Base-by-base conservation (phyloP, 176 grass and related monocot species). In the barley (Hordeum vulgare) region DNA sequence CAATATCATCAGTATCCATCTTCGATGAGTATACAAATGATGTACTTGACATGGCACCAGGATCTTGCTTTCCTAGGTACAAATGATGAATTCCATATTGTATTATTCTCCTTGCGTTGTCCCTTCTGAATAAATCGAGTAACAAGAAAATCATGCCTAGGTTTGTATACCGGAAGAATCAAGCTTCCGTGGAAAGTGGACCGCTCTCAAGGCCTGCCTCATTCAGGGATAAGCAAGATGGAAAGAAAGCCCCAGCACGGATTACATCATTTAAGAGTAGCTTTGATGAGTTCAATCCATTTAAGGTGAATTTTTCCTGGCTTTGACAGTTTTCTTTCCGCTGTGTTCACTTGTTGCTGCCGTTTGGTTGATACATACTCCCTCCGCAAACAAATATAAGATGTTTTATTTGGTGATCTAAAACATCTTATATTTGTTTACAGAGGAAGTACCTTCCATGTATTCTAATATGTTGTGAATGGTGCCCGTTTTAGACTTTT, bases 1-100 rank as follows among this genome's bases (percentile, higher is more conserved):
- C 90, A n/a, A 24, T 94, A 54, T 90, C 93, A 76, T 96, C 93
- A 61, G 79, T 96, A 66, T 90, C 96, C 59, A 87, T 99, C 45
- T 96, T 92, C 61, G 96, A 99, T 78, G 96, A 94, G 80, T 99
- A 99, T 75, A 96, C 90, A 81, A 99, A 99, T 80, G 96, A 96
- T 64, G 87, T 94, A 68, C 93, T 99, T 83, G 96, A 90, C 85
- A 94, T 99, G 96, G 89, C 91, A 64, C 83, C 92, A 76, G 96
- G 96, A 74, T 96, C 96, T 84, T 99, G 96, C 75, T 99, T 96
- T 90, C 96, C 93, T 41, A 94, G 87, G 91, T 95, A 85, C 24
- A 73, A 57, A 64, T 59, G 3, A 68, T 83, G 27, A 66, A 81
- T 54, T 53, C 29, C 42, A 8, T 77, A 61, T 27, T 76, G 12